Evolutionary conservation across 1,284 basidiomycete species (phyloP), one percentile per base, ranked within the genome.

Genomic region (Boletus holoroseus): DNA sequence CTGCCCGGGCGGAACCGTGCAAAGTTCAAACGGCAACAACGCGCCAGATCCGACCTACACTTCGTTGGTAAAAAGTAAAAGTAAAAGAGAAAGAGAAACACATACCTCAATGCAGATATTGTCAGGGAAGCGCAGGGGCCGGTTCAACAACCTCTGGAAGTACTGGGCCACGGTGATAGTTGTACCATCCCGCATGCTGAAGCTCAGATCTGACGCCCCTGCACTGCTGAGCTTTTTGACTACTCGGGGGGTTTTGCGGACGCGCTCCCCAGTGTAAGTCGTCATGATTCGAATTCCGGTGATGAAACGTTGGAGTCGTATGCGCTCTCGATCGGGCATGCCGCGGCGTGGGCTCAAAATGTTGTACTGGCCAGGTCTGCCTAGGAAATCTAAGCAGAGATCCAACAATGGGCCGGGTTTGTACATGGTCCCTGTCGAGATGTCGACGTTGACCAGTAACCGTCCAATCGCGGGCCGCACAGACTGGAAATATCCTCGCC

Each of bases 401-500:
- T 70, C 63, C 41, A 87, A 60, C 4, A 81, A 62, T 0, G 66
- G 56, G 0, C 77, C 76, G 0, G 74, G 60, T 62, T 81, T 81
- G 65, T 84, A 89, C 85, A 90, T 88, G 0, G 79, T 76, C 0
- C 81, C 86, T 0, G 88, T 88, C 2, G 81, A 81, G 50, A 88
- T 86, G 56, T 90, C 88, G 54, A 90, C 76, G 57, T 90, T 90
- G 62, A 90, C 79, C 37, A 88, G 67, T 72, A 88, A 79, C 15
- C 73, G 73, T 1, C 79, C 78, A 18, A 81, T 75, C 0, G 78
- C 83, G 8, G 87, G 87, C 12, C 87, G 75, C 24, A 88, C 78
- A 0, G 83, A 87, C 62, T 87, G 85, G 66, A 88, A 88, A 56
- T 85, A 85, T 1, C 85, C 85, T 15, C 85, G 74, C 83, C 85